Base-by-base conservation (phyloP, 352 stramenopile species). In the Phytophthora capsici region DNA sequence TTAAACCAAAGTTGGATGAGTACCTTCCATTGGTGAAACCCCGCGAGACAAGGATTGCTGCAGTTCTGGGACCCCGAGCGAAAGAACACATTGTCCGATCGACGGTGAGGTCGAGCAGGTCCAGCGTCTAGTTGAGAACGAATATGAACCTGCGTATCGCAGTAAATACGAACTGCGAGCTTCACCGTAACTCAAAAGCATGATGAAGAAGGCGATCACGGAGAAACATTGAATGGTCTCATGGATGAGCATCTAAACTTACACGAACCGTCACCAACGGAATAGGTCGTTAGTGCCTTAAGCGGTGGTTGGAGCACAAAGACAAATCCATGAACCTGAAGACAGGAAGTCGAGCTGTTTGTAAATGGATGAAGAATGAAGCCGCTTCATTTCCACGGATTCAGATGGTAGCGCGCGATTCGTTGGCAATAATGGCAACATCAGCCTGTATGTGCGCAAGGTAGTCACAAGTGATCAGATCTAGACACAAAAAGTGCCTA, bases 1-100 rank as follows among this genome's bases (percentile, higher is more conserved):
- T 69, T 22, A 63, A 69, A 26, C 4, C 7, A 8, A 69, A 63
- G 26, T 13, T 69, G 0, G 44, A 57, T 13, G 16, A 69, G 32
- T 63, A 57, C 23, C 16, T 16, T 0, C 2, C 5, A 1, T 7
- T 48, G 8, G 60, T 57, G 2, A 57, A 57, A 1, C 57, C 3
- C 1, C 43, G 34, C 25, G 51, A 63, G 30, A 36, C 52, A 9
- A 38, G 41, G 19, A 68, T 63, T 44, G 60, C 60, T 32, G 60
- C 60, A 14, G 36, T 45, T 9, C 36, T 69, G 2, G 60, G 63
- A 16, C 59, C 59, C 4, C 36, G 50, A 19, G 44, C 49, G 2
- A 68, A 66, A 38, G 6, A 13, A 14, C 23, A 47, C 9, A 20
- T 46, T 4, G 10, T 34, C 0, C 46, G 3, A 12, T 57, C 10